A percentile compares a stretch with the other conserved stretches of the same genome.
These are phyloP conservation scores for Tylopilus sp. DNA, from an alignment of 768 basidiomycete species.

Conservation along the genomic window DNA sequence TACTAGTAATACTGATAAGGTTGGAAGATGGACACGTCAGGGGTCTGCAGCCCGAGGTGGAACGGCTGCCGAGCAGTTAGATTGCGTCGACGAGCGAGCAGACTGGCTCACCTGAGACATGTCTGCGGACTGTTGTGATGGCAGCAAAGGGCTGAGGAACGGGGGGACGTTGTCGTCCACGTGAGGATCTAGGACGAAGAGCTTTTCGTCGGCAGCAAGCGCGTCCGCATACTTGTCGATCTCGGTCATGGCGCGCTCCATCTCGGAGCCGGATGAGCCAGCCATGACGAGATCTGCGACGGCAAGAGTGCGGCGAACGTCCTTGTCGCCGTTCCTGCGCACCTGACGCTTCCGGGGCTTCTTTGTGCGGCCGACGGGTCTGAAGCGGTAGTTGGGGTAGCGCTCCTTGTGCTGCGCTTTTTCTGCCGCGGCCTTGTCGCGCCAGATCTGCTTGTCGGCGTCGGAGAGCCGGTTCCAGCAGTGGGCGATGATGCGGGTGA, in stretches of 20 bases:
- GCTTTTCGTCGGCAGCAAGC: too few relatives aligned
- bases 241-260: slow-evolving; percentile 42
- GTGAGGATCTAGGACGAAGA: not conserved
- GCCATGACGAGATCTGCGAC: slow-evolving; percentile 49
- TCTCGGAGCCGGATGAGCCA: slow-evolving; percentile 48
- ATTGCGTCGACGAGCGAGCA: not conserved
- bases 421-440: slow-evolving; percentile 47
- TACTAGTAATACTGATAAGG: slow-evolving; percentile 7
- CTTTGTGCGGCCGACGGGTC: slow-evolving; percentile 41
- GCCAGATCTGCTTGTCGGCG: slow-evolving; percentile 49
- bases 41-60: slow-evolving; percentile 1
- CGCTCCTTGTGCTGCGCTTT: slow-evolving; percentile 45
- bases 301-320: slow-evolving; percentile 45
- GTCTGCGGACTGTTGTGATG: slow-evolving; percentile 4
- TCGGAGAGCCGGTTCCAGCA: slow-evolving; percentile 55
- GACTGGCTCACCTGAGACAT: slow-evolving; percentile 13
- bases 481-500: slow-evolving; percentile 53
- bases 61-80: slow-evolving; percentile 9
- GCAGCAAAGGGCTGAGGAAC: slow-evolving; percentile 31
- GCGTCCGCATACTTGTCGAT: slow-evolving; percentile 31
- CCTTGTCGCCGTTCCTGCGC: slow-evolving; percentile 47
- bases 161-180: slow-evolving; percentile 11
- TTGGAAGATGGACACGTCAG: not conserved
- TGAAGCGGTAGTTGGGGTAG: slow-evolving; percentile 56
- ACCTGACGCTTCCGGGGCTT: slow-evolving; percentile 49